Base-by-base conservation (phyloP, 2,329 filamentous ascomycete species). In the Penicillium sp. region DNA sequence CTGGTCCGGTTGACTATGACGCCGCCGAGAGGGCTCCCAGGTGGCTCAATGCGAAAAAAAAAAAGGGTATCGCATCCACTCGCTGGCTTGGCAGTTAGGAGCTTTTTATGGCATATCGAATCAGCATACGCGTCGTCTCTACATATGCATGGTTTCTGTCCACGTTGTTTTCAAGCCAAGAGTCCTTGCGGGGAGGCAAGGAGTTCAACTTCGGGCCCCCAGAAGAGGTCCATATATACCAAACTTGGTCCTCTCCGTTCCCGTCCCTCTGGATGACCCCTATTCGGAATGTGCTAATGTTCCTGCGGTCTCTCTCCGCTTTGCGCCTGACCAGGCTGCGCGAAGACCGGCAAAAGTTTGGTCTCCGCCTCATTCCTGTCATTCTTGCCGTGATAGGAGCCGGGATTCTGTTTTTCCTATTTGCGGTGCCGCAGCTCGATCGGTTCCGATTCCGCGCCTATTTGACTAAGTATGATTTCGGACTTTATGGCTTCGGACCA, bases 401-500 rank as follows among this genome's bases (percentile, higher is more conserved):
- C 6, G n/a, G 43, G 8, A 6, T 47, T n/a, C 12, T 55, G 4
- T 54, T 59, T n/a, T 56, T 41, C 42, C 15, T 52, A n/a, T 52
- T 49, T 32, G 49, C 35, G 2, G 24, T 59, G 12, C 59, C 59
- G 4, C 57, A 60, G 24, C 44, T 61, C 9, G 25, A 43, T 12
- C 44, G 48, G 5, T 53, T 61, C 39, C 52, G 59, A 18, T 55
- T 60, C 24, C 59, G 53, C 3, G 13, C 42, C 12, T 56, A 44
- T 8, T 29, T 60, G 29, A 60, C 54, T 44, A 56, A 51, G 53
- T 68, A 68, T 52, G 65, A 68, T 42, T 48, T 66, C 20, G 66
- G 65, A 5, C 47, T 55, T 9, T 61, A 66, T 40, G 66, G 66
- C 3, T 64, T 68, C 23, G 63, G 64, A 0, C 66, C 66, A 1